These are phyloP conservation scores for Rhododendron molle DNA, from an alignment of 148 eudicot genomes.

Conservation along the genomic window DNA sequence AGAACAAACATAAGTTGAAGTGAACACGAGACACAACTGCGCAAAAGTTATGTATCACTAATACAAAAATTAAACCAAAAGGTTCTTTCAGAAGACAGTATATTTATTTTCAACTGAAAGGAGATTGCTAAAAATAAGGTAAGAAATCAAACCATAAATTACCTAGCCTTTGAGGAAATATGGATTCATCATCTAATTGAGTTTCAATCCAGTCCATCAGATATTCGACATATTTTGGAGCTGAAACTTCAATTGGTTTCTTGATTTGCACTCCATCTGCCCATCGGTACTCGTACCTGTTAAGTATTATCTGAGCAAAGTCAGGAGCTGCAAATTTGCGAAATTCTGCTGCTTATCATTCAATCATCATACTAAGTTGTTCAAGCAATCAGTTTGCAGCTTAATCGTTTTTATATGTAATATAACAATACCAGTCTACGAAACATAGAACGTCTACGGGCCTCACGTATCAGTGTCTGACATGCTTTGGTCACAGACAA, in stretches of 20 bases:
- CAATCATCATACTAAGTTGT: neutral
- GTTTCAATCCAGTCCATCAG: slow-evolving; percentile 98
- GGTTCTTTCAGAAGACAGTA: neutral
- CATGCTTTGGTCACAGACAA: too few relatives aligned
- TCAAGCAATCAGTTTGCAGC: slow-evolving; percentile 5
- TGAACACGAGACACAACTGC: neutral
- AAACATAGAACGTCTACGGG: too few relatives aligned
- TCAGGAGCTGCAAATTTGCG: neutral
- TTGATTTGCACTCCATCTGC: slow-evolving; percentile 96
- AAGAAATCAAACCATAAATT: slow-evolving; percentile 13
- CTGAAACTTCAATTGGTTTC: slow-evolving; percentile 97
- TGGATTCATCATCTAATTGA: slow-evolving; percentile 89
- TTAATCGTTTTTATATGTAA: too few relatives aligned
- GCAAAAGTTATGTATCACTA: neutral
- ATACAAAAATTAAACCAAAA: neutral
- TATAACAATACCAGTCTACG: neutral
- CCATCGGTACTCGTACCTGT: slow-evolving; percentile 96
- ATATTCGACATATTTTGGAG: slow-evolving; percentile 95
- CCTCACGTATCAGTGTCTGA: too few relatives aligned
- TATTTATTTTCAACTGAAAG: neutral
- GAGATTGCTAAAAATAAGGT: neutral
- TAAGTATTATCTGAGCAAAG: slow-evolving; percentile 15
- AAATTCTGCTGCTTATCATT: neutral
- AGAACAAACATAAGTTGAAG: neutral
- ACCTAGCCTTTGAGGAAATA: slow-evolving; percentile 96